Evolutionary conservation across 768 basidiomycete species (phyloP).

Genomic region (Paxillus involutus): DNA sequence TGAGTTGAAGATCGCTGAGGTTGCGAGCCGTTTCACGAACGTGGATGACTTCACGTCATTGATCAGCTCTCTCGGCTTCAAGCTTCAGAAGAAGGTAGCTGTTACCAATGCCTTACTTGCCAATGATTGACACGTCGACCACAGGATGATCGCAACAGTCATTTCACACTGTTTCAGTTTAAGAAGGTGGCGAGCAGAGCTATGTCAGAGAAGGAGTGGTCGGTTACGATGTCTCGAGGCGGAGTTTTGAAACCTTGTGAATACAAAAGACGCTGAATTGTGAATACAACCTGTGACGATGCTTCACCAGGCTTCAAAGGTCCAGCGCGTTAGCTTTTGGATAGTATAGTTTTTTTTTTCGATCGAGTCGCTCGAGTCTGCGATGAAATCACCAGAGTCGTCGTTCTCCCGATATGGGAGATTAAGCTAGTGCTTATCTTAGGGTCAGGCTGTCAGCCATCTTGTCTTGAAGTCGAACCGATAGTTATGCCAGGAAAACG

Average conservation of each 20-base stretch:
- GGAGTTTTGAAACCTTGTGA: conserved; percentile 82
- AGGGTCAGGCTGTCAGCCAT: neutral
- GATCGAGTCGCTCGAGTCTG: neutral
- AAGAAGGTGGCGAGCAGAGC: conserved; percentile 51
- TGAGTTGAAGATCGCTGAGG: conserved; percentile 85
- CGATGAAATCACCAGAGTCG: neutral
- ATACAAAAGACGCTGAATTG: conserved; percentile 77
- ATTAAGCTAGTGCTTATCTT: neutral
- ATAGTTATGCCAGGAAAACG: conserved; percentile 36
- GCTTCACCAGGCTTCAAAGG: neutral
- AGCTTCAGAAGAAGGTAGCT: conserved; percentile 62
- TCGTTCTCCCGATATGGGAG: neutral
- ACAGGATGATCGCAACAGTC: conserved; percentile 80
- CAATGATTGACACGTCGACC: neutral
- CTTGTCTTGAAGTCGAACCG: neutral
- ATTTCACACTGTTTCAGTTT: conserved; percentile 86
- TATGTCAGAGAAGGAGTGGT: conserved; percentile 62
- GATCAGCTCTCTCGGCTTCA: conserved; percentile 71
- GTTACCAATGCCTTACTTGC: neutral
- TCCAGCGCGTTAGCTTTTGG: neutral
- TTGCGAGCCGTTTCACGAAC: conserved; percentile 77
- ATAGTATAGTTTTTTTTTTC: too few species aligned
- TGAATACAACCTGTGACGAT: too few species aligned
- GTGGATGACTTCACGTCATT: conserved; percentile 66
- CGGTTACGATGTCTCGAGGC: conserved; percentile 49